Conservation (phyloP, 805 yeast species). For the Sugiyamaella smithiae region DNA sequence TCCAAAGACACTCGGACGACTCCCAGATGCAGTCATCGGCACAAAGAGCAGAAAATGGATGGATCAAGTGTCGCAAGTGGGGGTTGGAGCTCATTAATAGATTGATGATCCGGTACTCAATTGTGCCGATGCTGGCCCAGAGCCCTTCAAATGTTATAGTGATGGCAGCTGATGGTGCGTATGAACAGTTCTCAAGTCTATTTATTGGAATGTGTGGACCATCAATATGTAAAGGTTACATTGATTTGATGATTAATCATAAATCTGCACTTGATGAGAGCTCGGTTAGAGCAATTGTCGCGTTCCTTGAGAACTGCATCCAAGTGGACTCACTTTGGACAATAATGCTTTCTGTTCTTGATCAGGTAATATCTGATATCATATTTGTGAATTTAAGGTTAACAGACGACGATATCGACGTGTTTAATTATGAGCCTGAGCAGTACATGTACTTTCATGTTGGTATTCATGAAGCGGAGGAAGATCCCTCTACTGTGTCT, state of each 20-base stretch:
- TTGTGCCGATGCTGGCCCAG: conserved; percentile 2
- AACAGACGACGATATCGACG: conserved; percentile 59
- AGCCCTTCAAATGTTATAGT: background rate
- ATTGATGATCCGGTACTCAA: conserved; percentile 13
- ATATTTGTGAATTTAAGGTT: conserved; percentile 35
- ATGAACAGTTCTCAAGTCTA: conserved; percentile 9
- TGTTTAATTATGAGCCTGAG: conserved; percentile 79
- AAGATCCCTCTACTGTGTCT: conserved; percentile 57
- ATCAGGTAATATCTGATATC: conserved; percentile 11
- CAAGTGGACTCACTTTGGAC: conserved; percentile 16
- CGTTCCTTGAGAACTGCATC: conserved; percentile 13
- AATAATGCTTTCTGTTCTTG: conserved; percentile 7
- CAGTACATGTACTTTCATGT: conserved; percentile 75
- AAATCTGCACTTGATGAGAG: background rate
- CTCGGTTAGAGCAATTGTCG: conserved; percentile 6
- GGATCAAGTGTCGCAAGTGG: conserved; percentile 84
- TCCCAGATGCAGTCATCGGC: no score
- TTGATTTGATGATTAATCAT: conserved; percentile 7
- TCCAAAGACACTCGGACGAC: conserved; percentile 43
- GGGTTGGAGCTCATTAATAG: conserved; percentile 53
- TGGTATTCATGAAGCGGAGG: conserved; percentile 53
- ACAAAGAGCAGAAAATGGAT: conserved; percentile 44
- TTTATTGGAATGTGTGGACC: conserved; percentile 16
- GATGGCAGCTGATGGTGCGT: background rate
- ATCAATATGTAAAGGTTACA: conserved; percentile 11